A percentile compares a stretch with the other conserved stretches of the same genome.
These are phyloP conservation scores for Trichophyton equinum DNA, from an alignment of 2,329 filamentous ascomycete species.

Conservation along the genomic window DNA sequence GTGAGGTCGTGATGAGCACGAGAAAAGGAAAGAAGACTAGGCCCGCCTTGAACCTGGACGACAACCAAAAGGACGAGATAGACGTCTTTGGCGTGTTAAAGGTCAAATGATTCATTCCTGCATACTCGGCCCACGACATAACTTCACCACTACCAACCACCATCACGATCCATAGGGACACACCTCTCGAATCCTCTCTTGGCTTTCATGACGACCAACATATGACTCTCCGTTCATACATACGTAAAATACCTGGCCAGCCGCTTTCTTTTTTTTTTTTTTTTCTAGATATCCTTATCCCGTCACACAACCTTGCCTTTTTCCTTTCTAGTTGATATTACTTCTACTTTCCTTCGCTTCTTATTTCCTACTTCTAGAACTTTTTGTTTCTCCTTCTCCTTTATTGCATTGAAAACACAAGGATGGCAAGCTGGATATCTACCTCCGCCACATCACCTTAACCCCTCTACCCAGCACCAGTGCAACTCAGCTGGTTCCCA, in stretches of 20 bases:
- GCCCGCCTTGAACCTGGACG: conserved; percentile 16
- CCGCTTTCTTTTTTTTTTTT: no score
- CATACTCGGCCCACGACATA: background rate
- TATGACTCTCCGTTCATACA: background rate
- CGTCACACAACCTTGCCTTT: background rate
- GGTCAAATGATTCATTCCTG: conserved; percentile 13
- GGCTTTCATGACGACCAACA: background rate
- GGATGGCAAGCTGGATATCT: background rate
- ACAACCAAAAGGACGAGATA: conserved; percentile 19
- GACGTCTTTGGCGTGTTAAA: conserved; percentile 33
- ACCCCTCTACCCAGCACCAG: background rate
- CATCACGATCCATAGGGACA: background rate
- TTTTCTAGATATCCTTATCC: background rate
- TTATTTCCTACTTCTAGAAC: background rate
- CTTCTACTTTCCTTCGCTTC: background rate
- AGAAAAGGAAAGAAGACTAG: conserved; percentile 20
- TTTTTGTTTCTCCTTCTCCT: background rate
- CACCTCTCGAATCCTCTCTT: background rate
- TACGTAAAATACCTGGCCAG: background rate
- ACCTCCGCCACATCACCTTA: background rate
- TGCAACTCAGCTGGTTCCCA: background rate
- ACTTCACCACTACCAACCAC: background rate
- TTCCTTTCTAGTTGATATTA: background rate
- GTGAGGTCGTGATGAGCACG: conserved; percentile 32
- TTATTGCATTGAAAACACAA: background rate